Evolutionary conservation across 148 eudicot species (phyloP).

Genomic region (Camellia japonica): DNA sequence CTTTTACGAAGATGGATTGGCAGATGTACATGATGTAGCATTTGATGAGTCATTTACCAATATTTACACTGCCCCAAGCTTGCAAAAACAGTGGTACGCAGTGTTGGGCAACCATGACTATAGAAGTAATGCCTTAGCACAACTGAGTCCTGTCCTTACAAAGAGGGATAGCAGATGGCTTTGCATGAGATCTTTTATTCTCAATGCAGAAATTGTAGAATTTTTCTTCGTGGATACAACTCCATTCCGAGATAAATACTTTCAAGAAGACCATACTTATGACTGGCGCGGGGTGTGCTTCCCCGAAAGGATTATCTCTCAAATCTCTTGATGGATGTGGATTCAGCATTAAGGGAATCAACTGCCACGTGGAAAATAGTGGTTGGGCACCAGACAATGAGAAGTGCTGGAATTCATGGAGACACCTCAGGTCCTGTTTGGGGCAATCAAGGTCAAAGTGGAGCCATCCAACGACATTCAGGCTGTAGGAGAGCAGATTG

Average conservation of each 20-base stretch:
- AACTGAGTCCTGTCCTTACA: constrained; percentile 51
- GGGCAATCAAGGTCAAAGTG: too few species aligned
- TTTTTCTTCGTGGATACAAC: constrained; percentile 67
- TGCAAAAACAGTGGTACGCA: neutral
- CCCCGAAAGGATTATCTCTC: constrained; percentile 40
- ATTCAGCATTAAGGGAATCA: constrained; percentile 54
- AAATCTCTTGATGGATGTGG: constrained; percentile 30
- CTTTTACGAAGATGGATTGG: neutral
- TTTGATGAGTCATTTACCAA: neutral
- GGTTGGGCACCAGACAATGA: constrained; percentile 78
- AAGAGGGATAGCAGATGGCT: constrained; percentile 66
- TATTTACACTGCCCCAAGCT: neutral
- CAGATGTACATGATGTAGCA: neutral
- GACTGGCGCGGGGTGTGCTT: constrained; percentile 65
- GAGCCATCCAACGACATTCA: too few species aligned
- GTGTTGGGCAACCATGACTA: constrained; percentile 76
- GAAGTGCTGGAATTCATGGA: constrained; percentile 87
- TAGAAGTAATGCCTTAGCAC: constrained; percentile 79
- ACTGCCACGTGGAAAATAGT: constrained; percentile 86
- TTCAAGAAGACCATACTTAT: constrained; percentile 40
- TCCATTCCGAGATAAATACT: constrained; percentile 60
- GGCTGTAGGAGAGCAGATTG: too few species aligned
- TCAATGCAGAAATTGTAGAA: constrained; percentile 33
- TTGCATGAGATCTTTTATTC: constrained; percentile 53
- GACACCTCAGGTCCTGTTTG: too few species aligned